phyloP scores from a whole-genome alignment of 371 early-diverging fungal genomes.

The Lichtheimia hyalospora region DNA sequence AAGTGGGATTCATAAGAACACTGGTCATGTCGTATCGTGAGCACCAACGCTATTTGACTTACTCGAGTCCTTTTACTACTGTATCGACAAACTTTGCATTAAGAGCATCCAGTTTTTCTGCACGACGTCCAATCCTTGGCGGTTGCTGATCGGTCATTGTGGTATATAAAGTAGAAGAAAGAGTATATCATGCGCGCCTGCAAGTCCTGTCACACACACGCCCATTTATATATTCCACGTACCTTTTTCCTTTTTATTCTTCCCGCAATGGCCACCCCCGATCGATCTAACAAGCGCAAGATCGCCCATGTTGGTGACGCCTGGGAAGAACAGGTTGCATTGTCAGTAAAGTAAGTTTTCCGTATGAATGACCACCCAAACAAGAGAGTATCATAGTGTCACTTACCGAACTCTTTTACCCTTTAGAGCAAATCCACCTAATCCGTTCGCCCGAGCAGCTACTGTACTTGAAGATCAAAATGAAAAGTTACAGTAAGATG shows the following conservation, averaged over 20 bases:
- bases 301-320: too few species aligned
- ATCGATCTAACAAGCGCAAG: too few species aligned
- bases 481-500: conserved; percentile 8
- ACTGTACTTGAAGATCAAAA: conserved; percentile 8
- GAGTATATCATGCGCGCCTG: not conserved
- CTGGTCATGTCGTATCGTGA: not conserved
- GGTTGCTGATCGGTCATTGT: not conserved
- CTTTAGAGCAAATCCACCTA: not conserved
- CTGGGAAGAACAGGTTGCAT: too few species aligned
- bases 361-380: too few species aligned
- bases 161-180: not conserved
- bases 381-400: too few species aligned
- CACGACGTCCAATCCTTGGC: conserved; percentile 1
- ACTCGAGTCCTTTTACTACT: not conserved
- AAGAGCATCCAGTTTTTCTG: conserved; percentile 5
- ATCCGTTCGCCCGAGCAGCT: not conserved
- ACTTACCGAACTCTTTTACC: too few species aligned
- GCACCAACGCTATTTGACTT: not conserved
- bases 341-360: too few species aligned
- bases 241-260: not conserved
- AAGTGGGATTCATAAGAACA: not conserved
- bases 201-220: not conserved
- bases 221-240: too few species aligned
- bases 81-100: not conserved
- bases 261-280: too few species aligned